phyloP scores from a whole-genome alignment of 805 yeast species.

The Brettanomyces sp. region DNA sequence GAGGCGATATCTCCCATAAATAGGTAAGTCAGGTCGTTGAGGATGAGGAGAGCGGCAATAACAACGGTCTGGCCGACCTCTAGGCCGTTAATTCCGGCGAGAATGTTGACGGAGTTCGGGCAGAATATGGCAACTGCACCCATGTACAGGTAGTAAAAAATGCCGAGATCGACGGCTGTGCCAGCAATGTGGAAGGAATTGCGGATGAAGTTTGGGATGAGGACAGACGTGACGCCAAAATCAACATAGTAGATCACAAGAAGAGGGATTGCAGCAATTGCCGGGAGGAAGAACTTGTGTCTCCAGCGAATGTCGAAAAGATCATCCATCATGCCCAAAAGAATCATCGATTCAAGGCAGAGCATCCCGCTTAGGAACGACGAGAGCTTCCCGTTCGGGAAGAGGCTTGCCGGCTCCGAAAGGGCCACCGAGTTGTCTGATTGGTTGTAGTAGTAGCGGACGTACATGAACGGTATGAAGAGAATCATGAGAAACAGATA shows the following conservation, averaged over 20 bases:
- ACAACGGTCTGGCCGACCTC: slow-evolving; percentile 94
- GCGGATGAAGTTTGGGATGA: slow-evolving; percentile 64
- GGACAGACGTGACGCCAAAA: slow-evolving; percentile 82
- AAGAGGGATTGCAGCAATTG: slow-evolving; percentile 86
- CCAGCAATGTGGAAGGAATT: slow-evolving; percentile 27
- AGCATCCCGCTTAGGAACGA: slow-evolving; percentile 80
- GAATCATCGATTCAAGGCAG: slow-evolving; percentile 72
- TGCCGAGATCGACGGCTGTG: slow-evolving; percentile 62
- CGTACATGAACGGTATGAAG: slow-evolving; percentile 82
- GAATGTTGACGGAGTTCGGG: slow-evolving; percentile 90
- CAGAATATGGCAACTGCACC: slow-evolving; percentile 84
- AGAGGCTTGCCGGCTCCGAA: slow-evolving; percentile 21
- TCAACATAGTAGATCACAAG: slow-evolving; percentile 88
- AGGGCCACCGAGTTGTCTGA: slow-evolving; percentile 23
- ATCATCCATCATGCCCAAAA: slow-evolving; percentile 89
- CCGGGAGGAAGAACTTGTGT: slow-evolving; percentile 92
- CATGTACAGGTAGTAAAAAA: slow-evolving; percentile 81
- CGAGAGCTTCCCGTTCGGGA: slow-evolving; percentile 77
- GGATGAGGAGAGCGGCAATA: slow-evolving; percentile 56
- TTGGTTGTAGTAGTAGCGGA: slow-evolving; percentile 48
- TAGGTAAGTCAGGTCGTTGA: slow-evolving; percentile 71
- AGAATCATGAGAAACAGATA: slow-evolving; percentile 74
- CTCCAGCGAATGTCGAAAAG: slow-evolving; percentile 95
- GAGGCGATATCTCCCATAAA: slow-evolving; percentile 21
- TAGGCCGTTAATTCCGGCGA: slow-evolving; percentile 94